These are phyloP conservation scores for Syzygium oleosum DNA, from an alignment of 345 rosid genomes.

Conservation along the genomic window DNA sequence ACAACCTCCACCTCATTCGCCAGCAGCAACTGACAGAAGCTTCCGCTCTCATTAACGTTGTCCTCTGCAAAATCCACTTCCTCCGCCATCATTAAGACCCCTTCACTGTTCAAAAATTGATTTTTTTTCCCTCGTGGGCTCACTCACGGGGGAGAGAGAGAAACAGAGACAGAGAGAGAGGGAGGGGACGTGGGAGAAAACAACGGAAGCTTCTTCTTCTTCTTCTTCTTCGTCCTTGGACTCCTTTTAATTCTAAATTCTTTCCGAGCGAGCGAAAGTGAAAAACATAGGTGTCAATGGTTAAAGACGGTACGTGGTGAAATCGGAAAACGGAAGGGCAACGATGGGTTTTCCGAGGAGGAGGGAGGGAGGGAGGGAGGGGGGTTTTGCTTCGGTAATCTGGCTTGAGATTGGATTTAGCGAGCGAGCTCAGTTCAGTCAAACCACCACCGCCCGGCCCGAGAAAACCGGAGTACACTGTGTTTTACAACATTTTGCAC, in stretches of 20 bases:
- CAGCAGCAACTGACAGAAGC: constrained; percentile 63
- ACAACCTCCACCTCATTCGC: constrained; percentile 19
- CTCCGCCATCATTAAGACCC: constrained; percentile 34
- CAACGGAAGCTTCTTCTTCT: neutral
- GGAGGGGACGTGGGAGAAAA: neutral
- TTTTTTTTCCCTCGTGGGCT: neutral
- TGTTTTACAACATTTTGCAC: neutral
- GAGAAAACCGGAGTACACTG: neutral
- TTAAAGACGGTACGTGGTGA: neutral
- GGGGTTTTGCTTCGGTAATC: neutral
- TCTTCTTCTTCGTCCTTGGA: neutral
- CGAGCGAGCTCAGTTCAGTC: neutral
- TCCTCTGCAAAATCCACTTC: constrained; percentile 18
- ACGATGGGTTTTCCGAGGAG: neutral
- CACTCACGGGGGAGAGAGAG: neutral
- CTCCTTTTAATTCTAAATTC: neutral
- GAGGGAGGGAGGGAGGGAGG: neutral
- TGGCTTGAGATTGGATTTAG: neutral
- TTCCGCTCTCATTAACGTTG: constrained; percentile 9
- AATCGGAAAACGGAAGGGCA: neutral
- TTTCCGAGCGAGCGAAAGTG: neutral
- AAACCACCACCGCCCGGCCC: neutral
- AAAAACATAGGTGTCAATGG: neutral
- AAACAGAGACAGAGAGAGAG: accelerated
- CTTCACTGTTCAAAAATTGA: neutral